Evolutionary conservation across 31 red algal species (phyloP), one percentile per base, ranked within the genome.

Genomic region (Endocladia muricata): DNA sequence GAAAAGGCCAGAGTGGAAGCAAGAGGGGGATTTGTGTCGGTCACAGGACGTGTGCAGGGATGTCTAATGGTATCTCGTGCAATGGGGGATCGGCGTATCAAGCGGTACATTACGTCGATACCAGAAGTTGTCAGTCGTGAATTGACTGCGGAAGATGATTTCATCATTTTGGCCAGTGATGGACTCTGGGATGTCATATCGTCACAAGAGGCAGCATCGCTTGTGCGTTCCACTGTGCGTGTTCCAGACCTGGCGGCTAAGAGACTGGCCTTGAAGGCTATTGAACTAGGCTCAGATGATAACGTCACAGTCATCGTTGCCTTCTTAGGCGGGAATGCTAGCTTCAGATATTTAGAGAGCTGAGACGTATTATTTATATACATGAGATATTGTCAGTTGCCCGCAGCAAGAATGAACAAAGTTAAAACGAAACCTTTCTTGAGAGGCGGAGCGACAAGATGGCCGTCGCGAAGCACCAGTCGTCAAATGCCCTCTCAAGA

Each of bases 111-210:
- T 28, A 74, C 86, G 7, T 61, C 83, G 7, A 79, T 76, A 30
- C 91, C 95, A 33, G 91, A 98, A 41, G 44, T 98, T 11, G 34
- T 77, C 31, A 93, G 36, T 21, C 56, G 51, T 1, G 17, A 37
- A 23, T 36, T 85, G 21, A 55, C 68, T 36, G 43, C 41, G 5
- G 66, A 60, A 4, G 83, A 87, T 25, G 81, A 94, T 32, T 90
- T 93, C 41, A 65, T 93, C 66, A 74, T 97, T 63, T 51, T 97
- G 3, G 94, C 94, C 26, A 97, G 84, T 42, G 94, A 97, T 58
- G 94, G 94, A 3, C 52, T 97, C 6, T 97, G 94, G 94, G 94
- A 97, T 73, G 94, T 97, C 7, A 69, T 91, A 35, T 48, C 62
- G 36, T 28, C 51, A 1, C 76, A 64, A 25, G 88, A 97, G 2